Percentiles rank a stretch among this genome's conserved stretches.
These are phyloP conservation scores for Vaccinium corymbosum DNA, from an alignment of 148 eudicot species.

Conservation along the genomic window DNA sequence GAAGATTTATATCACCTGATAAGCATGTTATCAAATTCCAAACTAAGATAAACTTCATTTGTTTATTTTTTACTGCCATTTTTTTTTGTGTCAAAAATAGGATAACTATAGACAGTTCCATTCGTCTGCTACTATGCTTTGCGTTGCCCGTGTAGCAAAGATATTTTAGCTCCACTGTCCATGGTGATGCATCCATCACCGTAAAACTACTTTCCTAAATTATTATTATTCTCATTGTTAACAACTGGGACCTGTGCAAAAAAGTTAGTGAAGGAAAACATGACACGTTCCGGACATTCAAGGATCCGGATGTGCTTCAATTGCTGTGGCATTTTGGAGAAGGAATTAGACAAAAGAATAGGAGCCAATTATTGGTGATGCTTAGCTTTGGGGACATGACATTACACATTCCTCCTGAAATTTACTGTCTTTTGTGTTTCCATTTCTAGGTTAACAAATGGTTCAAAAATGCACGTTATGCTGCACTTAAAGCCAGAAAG, in stretches of 20 bases:
- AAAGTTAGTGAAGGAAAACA: background rate
- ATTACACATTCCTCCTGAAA: conserved; percentile 1
- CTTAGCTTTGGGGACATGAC: conserved; percentile 1
- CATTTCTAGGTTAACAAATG: conserved; percentile 75
- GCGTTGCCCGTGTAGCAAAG: background rate
- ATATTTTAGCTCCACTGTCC: background rate
- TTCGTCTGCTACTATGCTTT: background rate
- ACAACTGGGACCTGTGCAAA: background rate
- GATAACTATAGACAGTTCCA: background rate
- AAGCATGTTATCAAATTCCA: background rate
- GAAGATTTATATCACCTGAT: background rate
- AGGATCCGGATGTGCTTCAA: conserved; percentile 7
- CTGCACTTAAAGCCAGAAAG: conserved; percentile 77
- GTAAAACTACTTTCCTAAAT: background rate
- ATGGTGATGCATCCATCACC: background rate
- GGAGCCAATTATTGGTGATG: background rate
- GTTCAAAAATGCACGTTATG: conserved; percentile 97
- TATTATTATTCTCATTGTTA: background rate
- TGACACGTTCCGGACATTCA: background rate
- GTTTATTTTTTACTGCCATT: background rate
- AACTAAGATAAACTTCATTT: background rate
- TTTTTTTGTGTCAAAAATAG: background rate
- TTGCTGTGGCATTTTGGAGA: background rate
- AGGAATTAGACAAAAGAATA: background rate
- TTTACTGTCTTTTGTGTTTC: background rate